Conservation (phyloP, 805 yeast species). For the Lipomyces kockii region DNA sequence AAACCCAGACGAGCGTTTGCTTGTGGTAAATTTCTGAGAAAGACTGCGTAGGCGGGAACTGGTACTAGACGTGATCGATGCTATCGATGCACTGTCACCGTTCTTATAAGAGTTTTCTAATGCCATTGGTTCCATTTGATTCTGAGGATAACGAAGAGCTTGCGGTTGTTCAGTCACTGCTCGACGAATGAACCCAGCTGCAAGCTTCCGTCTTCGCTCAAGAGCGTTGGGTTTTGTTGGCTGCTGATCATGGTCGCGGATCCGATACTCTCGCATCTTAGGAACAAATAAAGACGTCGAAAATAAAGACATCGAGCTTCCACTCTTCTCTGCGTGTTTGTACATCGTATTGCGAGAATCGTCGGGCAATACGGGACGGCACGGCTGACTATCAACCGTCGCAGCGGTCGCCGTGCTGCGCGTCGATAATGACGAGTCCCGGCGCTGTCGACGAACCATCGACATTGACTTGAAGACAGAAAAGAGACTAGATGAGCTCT, state of each 20-base stretch:
- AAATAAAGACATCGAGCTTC: conserved; percentile 11
- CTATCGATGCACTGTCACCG: neutral
- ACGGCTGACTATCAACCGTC: neutral
- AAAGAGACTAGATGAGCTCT: neutral
- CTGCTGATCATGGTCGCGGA: conserved; percentile 1
- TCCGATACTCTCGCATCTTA: neutral
- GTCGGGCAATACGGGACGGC: neutral
- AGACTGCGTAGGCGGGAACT: conserved; percentile 17
- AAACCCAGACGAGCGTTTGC: conserved; percentile 13
- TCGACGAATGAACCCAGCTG: conserved; percentile 24
- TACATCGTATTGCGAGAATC: neutral
- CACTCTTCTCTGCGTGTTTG: neutral
- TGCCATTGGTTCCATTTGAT: neutral
- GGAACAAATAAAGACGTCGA: conserved; percentile 9
- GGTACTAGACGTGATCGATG: conserved; percentile 18
- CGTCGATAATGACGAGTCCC: conserved; percentile 10
- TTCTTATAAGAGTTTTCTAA: neutral
- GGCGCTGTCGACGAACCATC: neutral
- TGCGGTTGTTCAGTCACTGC: conserved; percentile 15
- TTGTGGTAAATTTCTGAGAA: conserved; percentile 20
- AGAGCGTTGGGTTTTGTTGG: neutral
- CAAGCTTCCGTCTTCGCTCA: conserved; percentile 27
- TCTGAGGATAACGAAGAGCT: neutral
- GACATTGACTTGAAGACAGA: conserved; percentile 7
- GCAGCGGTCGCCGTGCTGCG: conserved; percentile 3